These are phyloP conservation scores for Monosporascus sp. DNA, from an alignment of 2,329 filamentous ascomycete species.

Conservation along the genomic window DNA sequence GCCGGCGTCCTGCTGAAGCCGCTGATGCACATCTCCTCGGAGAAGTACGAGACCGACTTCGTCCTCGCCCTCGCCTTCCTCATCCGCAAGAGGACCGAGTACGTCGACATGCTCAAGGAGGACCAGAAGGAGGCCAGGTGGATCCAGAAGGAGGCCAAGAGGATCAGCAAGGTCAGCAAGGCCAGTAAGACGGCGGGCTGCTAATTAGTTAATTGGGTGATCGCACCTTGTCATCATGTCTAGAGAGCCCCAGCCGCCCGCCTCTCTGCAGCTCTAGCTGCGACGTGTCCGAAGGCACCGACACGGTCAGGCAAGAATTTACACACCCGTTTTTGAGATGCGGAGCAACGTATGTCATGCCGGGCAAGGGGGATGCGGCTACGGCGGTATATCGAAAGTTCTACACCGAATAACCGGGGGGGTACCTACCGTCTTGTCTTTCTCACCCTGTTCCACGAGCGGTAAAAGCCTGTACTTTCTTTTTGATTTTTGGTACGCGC, in stretches of 20 bases:
- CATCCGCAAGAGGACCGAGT: constrained; percentile 37
- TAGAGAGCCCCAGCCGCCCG: constrained; percentile 6
- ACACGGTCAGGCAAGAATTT: too few relatives aligned
- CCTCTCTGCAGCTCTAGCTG: background rate
- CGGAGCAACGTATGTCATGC: too few relatives aligned
- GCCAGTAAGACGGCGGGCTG: background rate
- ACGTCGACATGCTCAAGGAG: constrained; percentile 29
- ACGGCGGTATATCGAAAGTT: too few relatives aligned
- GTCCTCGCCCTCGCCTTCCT: constrained; percentile 39
- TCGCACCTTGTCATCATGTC: constrained; percentile 3
- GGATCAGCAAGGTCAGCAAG: constrained; percentile 20
- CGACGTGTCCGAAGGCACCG: too few relatives aligned
- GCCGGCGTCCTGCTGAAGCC: constrained; percentile 33
- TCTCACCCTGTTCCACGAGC: too few relatives aligned
- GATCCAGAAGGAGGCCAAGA: constrained; percentile 18
- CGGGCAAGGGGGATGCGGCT: too few relatives aligned
- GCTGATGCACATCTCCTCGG: constrained; percentile 31
- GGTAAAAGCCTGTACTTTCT: background rate
- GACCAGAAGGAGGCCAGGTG: constrained; percentile 22
- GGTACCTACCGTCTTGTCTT: too few relatives aligned
- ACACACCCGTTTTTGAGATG: too few relatives aligned
- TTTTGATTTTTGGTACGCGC: background rate
- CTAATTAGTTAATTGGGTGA: constrained; percentile 2
- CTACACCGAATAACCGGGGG: too few relatives aligned
- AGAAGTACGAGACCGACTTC: constrained; percentile 31